These are phyloP conservation scores for Leccinum disarticulatum DNA, from an alignment of 768 basidiomycete genomes.

Conservation along the genomic window DNA sequence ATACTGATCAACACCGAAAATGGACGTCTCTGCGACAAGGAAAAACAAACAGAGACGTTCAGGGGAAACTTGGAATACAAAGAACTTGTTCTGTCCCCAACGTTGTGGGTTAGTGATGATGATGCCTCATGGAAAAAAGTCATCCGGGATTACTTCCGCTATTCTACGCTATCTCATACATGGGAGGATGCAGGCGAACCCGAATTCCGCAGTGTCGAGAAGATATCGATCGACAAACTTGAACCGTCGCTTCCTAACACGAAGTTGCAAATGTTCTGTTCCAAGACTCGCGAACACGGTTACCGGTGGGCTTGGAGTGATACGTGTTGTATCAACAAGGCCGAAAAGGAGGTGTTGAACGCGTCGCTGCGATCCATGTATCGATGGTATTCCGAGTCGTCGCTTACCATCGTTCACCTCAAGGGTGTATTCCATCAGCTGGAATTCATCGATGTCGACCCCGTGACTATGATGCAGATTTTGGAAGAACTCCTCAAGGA, in stretches of 20 bases:
- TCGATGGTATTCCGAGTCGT: constrained; percentile 26
- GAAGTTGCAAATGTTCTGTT: constrained; percentile 22
- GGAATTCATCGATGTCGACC: no score
- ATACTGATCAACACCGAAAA: constrained; percentile 9
- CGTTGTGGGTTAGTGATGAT: not conserved
- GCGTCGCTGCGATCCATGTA: constrained; percentile 30
- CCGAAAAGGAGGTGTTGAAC: constrained; percentile 8
- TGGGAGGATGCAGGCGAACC: constrained; percentile 21
- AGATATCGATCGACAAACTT: constrained; percentile 12
- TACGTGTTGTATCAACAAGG: no score
- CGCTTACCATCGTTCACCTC: constrained; percentile 27
- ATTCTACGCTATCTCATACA: constrained; percentile 25
- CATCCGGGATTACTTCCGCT: constrained; percentile 16
- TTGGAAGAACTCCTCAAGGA: no score
- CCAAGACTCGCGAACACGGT: constrained; percentile 13
- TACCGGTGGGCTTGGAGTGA: constrained; percentile 25
- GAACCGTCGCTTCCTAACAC: constrained; percentile 4
- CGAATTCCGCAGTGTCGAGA: constrained; percentile 12
- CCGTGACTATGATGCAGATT: no score
- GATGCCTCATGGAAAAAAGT: not conserved
- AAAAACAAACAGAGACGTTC: constrained; percentile 6
- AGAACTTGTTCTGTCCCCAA: constrained; percentile 18
- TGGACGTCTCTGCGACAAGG: constrained; percentile 17
- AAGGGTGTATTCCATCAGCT: constrained; percentile 5
- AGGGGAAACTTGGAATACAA: constrained; percentile 13